phyloP scores from a whole-genome alignment of 768 basidiomycete species.

The Vararia minispora region DNA sequence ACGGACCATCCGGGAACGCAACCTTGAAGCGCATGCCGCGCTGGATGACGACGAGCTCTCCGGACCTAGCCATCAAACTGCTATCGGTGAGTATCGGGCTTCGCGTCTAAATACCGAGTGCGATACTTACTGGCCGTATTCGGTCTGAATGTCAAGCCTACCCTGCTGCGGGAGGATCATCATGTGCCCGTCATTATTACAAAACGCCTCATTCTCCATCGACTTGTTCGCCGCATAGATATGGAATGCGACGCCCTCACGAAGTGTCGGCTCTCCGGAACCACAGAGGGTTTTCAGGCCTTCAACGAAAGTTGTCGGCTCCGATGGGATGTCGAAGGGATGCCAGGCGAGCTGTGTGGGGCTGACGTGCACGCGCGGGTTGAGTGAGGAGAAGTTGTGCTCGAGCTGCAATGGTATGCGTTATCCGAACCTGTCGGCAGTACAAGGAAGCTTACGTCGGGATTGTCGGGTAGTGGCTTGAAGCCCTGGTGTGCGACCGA shows the following conservation, averaged over 20 bases:
- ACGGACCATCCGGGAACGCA: constrained; percentile 16
- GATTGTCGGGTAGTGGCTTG: constrained; percentile 40
- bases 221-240: constrained; percentile 48
- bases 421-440: too few species aligned
- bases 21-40: constrained; percentile 62
- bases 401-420: constrained; percentile 33
- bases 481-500: constrained; percentile 61
- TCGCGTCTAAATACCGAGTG: not conserved
- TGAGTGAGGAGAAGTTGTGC: constrained; percentile 46
- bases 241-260: constrained; percentile 55
- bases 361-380: constrained; percentile 48
- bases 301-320: constrained; percentile 41
- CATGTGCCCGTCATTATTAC: constrained; percentile 56
- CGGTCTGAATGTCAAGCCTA: constrained; percentile 56
- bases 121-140: constrained; percentile 46
- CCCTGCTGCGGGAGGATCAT: constrained; percentile 57
- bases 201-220: constrained; percentile 52
- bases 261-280: constrained; percentile 49
- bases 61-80: constrained; percentile 51
- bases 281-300: constrained; percentile 55
- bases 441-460: constrained; percentile 33
- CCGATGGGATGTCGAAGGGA: constrained; percentile 42
- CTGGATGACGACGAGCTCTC: constrained; percentile 55
- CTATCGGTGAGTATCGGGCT: constrained; percentile 4
- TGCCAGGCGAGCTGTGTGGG: constrained; percentile 60